Evolutionary conservation across 1,139 yeast species (phyloP).

Genomic region (Zygosaccharomyces pseudobailii): DNA sequence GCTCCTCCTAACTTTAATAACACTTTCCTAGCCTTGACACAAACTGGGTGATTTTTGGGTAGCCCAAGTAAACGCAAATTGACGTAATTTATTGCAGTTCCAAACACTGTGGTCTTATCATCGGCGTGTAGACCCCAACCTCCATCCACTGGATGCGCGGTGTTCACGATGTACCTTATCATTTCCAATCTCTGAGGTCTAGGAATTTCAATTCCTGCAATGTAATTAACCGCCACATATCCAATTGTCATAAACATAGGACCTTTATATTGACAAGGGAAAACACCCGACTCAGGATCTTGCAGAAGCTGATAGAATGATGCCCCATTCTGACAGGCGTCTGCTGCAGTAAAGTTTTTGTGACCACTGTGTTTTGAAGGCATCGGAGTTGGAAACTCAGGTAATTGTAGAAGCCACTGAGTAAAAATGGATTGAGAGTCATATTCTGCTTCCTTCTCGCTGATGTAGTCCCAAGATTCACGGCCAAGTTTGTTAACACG

Average conservation of each 20-base stretch:
- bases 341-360: constrained; percentile 43
- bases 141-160: constrained; percentile 97
- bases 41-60: constrained; percentile 66
- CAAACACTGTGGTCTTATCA: constrained; percentile 92
- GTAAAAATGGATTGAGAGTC: constrained; percentile 56
- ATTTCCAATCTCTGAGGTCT: constrained; percentile 63
- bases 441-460: constrained; percentile 36
- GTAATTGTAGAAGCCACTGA: constrained; percentile 48
- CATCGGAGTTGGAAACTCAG: constrained; percentile 43
- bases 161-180: constrained; percentile 77
- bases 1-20: constrained; percentile 83
- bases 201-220: constrained; percentile 63
- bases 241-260: constrained; percentile 98
- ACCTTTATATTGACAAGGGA: constrained; percentile 92
- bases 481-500: constrained; percentile 67
- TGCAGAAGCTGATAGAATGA: constrained; percentile 64
- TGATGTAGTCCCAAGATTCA: constrained; percentile 73
- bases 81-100: constrained; percentile 86
- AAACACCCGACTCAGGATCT: constrained; percentile 68
- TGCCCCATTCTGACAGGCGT: constrained; percentile 73
- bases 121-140: constrained; percentile 97
- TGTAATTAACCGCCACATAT: constrained; percentile 69
- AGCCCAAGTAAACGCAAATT: constrained; percentile 73
- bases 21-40: constrained; percentile 71
- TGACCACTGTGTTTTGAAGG: constrained; percentile 29